Evolutionary conservation across 1,284 basidiomycete genomes (phyloP).

Genomic region (Mrakiaceae sp.): DNA sequence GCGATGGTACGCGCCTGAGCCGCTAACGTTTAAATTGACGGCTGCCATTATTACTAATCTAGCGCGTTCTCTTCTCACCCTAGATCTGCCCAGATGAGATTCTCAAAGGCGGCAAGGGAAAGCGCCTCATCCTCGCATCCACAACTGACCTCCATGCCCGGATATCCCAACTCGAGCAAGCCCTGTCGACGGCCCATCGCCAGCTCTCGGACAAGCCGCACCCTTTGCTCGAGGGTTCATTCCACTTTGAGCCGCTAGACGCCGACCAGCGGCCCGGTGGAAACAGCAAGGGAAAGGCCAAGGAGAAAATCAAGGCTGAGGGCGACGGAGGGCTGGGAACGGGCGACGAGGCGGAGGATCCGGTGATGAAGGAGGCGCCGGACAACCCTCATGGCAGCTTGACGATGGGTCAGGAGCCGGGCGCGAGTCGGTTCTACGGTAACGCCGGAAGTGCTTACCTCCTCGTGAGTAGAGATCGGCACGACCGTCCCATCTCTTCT

Average conservation of each 20-base stretch:
- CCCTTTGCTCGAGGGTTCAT: slow-evolving; percentile 10
- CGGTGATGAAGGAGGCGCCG: too few species aligned
- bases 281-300: not conserved
- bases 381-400: not conserved
- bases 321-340: not conserved
- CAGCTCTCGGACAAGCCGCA: not conserved
- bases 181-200: slow-evolving; percentile 3
- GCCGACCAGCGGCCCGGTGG: not conserved
- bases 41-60: not conserved
- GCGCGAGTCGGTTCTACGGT: not conserved
- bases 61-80: not conserved
- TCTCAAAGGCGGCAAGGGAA: slow-evolving; percentile 16
- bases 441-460: too few species aligned
- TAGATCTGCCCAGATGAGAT: slow-evolving; percentile 7
- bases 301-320: not conserved
- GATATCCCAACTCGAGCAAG: slow-evolving; percentile 10
- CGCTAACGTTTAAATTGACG: not conserved
- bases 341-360: not conserved
- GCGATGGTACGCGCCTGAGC: not conserved
- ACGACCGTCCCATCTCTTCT: too few species aligned
- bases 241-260: slow-evolving; percentile 16
- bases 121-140: slow-evolving; percentile 15
- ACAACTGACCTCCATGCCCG: slow-evolving; percentile 13
- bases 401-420: slow-evolving; percentile 10
- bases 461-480: too few species aligned